Evolutionary conservation across 2,329 filamentous ascomycete genomes (phyloP).

Genomic region (Arthrobotrys megalospora): DNA sequence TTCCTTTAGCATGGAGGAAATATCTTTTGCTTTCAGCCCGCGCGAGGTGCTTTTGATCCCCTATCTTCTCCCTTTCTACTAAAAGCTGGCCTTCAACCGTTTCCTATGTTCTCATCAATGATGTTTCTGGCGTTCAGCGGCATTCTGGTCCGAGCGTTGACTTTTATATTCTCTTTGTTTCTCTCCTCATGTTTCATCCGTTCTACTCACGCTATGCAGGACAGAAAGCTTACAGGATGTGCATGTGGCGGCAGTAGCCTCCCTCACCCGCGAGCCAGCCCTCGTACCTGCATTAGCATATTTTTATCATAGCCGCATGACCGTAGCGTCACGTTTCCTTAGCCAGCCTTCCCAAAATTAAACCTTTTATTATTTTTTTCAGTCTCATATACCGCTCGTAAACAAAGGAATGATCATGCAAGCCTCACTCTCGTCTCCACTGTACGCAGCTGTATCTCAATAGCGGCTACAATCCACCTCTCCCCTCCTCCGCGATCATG

Average conservation of each 20-base stretch:
- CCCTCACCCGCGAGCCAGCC: slow-evolving; percentile 34
- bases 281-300: slow-evolving; percentile 48
- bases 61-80: slow-evolving; percentile 22
- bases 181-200: slow-evolving; percentile 19
- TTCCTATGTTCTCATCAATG: slow-evolving; percentile 45
- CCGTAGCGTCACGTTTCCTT: slow-evolving; percentile 41
- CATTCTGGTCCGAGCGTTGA: slow-evolving; percentile 60
- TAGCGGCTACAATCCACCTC: too few relatives aligned
- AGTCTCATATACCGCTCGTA: neutral
- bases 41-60: slow-evolving; percentile 7
- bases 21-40: slow-evolving; percentile 5
- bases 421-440: neutral
- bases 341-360: slow-evolving; percentile 31
- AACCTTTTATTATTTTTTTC: slow-evolving; percentile 25
- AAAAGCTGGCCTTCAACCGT: slow-evolving; percentile 54
- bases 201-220: slow-evolving; percentile 44
- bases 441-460: neutral
- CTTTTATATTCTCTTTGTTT: slow-evolving; percentile 42
- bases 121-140: slow-evolving; percentile 58
- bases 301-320: slow-evolving; percentile 44
- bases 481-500: neutral
- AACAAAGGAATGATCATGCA: slow-evolving; percentile 3
- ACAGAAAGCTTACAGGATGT: slow-evolving; percentile 29
- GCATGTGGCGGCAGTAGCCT: slow-evolving; percentile 31
- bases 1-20: slow-evolving; percentile 13